Conservation (phyloP, 2,329 filamentous ascomycete genomes). For the Pleoardoris graminearum region DNA sequence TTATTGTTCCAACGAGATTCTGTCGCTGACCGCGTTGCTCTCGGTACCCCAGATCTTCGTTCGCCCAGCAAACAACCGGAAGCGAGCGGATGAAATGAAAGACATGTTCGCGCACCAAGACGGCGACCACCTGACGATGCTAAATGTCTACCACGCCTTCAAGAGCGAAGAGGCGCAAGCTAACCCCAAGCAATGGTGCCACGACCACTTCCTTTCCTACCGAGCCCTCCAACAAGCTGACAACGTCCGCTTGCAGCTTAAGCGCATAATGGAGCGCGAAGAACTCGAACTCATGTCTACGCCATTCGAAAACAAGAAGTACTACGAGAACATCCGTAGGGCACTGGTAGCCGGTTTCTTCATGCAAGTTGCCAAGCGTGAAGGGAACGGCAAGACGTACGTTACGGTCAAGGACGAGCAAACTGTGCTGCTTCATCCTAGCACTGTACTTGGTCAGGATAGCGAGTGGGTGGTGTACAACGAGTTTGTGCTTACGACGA, state of each 20-base stretch:
- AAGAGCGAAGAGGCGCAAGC: constrained; percentile 71
- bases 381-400: constrained; percentile 86
- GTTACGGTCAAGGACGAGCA: constrained; percentile 97
- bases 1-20: constrained; percentile 97
- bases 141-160: constrained; percentile 98
- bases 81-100: constrained; percentile 98
- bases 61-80: constrained; percentile 80
- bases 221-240: constrained; percentile 90
- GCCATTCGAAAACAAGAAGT: constrained; percentile 91
- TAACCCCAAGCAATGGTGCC: constrained; percentile 89
- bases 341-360: constrained; percentile 95
- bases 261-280: constrained; percentile 94
- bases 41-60: constrained; percentile 95
- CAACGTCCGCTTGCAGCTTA: constrained; percentile 88
- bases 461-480: constrained; percentile 98
- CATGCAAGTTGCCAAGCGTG: constrained; percentile 98
- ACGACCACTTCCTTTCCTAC: constrained; percentile 92
- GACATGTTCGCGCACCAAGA: constrained; percentile 87
- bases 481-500: constrained; percentile 95
- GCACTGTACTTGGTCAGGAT: constrained; percentile 83
- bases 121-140: constrained; percentile 91
- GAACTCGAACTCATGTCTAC: constrained; percentile 86
- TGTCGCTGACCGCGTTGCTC: constrained; percentile 90
- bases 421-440: constrained; percentile 88
- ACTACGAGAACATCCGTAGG: constrained; percentile 95